Conservation (phyloP, 352 stramenopile species). For the Phytopythium delawarense region DNA sequence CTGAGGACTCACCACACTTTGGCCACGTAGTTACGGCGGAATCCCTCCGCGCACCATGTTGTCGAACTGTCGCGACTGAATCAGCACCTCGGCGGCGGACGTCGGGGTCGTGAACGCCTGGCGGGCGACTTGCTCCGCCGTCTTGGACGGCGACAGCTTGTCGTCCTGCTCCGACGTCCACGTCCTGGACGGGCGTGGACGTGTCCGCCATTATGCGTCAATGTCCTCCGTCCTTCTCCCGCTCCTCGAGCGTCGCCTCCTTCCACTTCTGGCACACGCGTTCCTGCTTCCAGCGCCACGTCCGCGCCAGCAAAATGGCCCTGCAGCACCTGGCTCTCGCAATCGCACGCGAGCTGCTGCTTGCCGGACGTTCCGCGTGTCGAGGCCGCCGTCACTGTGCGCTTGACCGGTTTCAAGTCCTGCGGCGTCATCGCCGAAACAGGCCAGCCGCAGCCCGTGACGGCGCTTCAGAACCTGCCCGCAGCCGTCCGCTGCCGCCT, state of each 20-base stretch:
- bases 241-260: constrained; percentile 11
- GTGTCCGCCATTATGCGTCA: not conserved
- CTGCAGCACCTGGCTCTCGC: constrained; percentile 40
- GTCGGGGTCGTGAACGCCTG: constrained; percentile 45
- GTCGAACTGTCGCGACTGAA: constrained; percentile 65
- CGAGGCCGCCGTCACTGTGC: constrained; percentile 6
- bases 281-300: constrained; percentile 34
- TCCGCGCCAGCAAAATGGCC: constrained; percentile 20
- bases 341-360: constrained; percentile 32
- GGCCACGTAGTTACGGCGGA: constrained; percentile 54
- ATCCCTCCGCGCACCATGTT: constrained; percentile 56
- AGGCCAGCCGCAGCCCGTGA: constrained; percentile 53
- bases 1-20: constrained; percentile 83
- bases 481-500: not conserved
- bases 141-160: constrained; percentile 23
- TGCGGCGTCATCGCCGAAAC: constrained; percentile 26
- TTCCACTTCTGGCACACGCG: constrained; percentile 69
- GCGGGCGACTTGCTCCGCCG: constrained; percentile 30
- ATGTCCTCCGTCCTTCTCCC: constrained; percentile 6
- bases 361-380: not conserved
- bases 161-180: constrained; percentile 4
- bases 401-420: not conserved
- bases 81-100: constrained; percentile 40
- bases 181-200: constrained; percentile 4
- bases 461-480: not conserved